phyloP scores from a whole-genome alignment of 2,329 filamentous ascomycete genomes.

The Phyllosticta citriasiana region DNA sequence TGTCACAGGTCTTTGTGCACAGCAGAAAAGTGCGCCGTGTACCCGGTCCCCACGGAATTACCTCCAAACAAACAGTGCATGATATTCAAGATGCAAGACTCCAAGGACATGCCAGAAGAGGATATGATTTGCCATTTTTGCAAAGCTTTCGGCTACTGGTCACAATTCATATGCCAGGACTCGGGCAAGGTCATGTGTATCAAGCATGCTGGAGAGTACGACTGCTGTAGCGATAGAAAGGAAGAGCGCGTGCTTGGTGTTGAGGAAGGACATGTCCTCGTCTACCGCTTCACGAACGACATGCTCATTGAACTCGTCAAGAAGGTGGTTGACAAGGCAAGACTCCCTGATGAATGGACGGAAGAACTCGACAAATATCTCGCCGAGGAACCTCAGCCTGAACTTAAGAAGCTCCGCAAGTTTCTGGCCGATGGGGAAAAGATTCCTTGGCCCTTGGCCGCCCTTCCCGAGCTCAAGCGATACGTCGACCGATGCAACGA shows the following conservation, averaged over 20 bases:
- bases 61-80: not conserved
- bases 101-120: slow-evolving; percentile 69
- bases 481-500: slow-evolving; percentile 96
- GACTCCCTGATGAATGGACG: slow-evolving; percentile 78
- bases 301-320: slow-evolving; percentile 55
- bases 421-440: slow-evolving; percentile 90
- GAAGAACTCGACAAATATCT: slow-evolving; percentile 79
- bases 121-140: slow-evolving; percentile 88
- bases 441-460: slow-evolving; percentile 81
- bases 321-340: slow-evolving; percentile 78
- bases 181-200: slow-evolving; percentile 77
- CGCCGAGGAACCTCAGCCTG: slow-evolving; percentile 72
- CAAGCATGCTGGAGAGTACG: slow-evolving; percentile 65
- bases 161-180: slow-evolving; percentile 75
- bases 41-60: too few species aligned
- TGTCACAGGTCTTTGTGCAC: slow-evolving; percentile 1
- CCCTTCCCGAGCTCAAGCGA: slow-evolving; percentile 67
- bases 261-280: slow-evolving; percentile 55
- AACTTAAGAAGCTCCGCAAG: slow-evolving; percentile 74
- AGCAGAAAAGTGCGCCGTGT: too few species aligned
- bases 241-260: slow-evolving; percentile 52
- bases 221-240: slow-evolving; percentile 66
- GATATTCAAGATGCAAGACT: slow-evolving; percentile 36
- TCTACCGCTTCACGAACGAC: slow-evolving; percentile 67
- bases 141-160: slow-evolving; percentile 85